Evolutionary conservation across 2,329 filamentous ascomycete species (phyloP).

Genomic region (Fulvia fulva): DNA sequence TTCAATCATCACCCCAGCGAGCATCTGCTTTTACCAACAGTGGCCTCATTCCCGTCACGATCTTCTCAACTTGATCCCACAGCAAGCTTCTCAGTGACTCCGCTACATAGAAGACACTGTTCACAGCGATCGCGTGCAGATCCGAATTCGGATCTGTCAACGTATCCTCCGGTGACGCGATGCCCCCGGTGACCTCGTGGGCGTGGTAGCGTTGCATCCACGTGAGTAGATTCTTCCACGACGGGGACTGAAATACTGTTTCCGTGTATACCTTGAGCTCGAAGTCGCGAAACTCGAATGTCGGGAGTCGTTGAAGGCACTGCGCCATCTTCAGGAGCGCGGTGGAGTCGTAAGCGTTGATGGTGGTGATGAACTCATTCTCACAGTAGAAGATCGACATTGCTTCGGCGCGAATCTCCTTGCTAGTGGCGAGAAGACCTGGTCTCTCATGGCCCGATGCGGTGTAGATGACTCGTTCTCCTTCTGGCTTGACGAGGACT

Average conservation of each 20-base stretch:
- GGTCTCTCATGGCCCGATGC: not conserved
- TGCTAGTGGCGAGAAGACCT: not conserved
- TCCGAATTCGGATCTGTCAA: not conserved
- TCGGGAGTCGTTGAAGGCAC: not conserved
- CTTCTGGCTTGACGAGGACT: not conserved
- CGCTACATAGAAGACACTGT: not conserved
- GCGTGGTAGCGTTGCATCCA: not conserved
- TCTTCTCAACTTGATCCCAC: not conserved
- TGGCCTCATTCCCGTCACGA: not conserved
- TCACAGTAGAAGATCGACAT: not conserved
- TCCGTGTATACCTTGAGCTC: not conserved
- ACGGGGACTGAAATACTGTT: not conserved
- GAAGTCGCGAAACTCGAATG: not conserved
- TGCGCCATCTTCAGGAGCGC: not conserved
- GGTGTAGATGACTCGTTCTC: not conserved
- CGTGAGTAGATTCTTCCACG: not conserved
- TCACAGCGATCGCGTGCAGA: not conserved
- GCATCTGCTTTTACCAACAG: not conserved
- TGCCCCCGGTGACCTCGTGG: not conserved
- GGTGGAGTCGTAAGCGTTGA: conserved; percentile 2
- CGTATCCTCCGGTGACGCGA: not conserved
- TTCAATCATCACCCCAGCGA: not conserved
- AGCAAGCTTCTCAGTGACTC: not conserved
- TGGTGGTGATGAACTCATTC: conserved; percentile 13
- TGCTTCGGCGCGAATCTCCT: not conserved